Conservation (phyloP, 176 grass and related monocot genomes). For the Secale cereale region DNA sequence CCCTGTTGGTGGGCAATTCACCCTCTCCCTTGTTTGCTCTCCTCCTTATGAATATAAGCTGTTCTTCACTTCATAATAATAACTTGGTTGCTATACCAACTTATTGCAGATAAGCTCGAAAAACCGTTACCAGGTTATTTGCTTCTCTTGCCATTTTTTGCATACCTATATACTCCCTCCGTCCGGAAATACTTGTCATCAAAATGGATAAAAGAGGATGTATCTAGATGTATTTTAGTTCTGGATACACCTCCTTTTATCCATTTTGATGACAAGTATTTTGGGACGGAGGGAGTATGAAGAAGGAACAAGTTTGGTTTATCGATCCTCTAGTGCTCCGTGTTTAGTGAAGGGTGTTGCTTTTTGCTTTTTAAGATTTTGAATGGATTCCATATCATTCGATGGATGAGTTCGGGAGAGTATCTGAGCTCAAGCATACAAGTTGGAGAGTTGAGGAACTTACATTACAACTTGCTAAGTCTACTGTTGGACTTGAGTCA, state of each 20-base stretch:
- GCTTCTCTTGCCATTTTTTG: not conserved
- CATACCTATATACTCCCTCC: too few relatives aligned
- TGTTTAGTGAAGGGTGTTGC: not conserved
- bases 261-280: too few relatives aligned
- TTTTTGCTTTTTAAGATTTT: not conserved
- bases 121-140: not conserved
- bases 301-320: too few relatives aligned
- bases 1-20: not conserved
- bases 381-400: not conserved
- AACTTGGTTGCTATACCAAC: not conserved
- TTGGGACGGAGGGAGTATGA: too few relatives aligned
- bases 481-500: slow-evolving; percentile 18
- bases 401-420: slow-evolving; percentile 8
- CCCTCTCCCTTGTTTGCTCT: too few relatives aligned
- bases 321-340: too few relatives aligned
- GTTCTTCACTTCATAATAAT: not conserved
- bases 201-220: too few relatives aligned
- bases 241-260: too few relatives aligned
- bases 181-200: too few relatives aligned
- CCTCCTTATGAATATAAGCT: too few relatives aligned
- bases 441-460: slow-evolving; percentile 8
- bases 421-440: slow-evolving; percentile 11
- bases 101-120: slow-evolving; percentile 4
- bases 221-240: too few relatives aligned
- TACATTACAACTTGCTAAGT: slow-evolving; percentile 22